phyloP scores from a whole-genome alignment of 2,329 filamentous ascomycete species.

The Zymoseptoria ardabiliae region DNA sequence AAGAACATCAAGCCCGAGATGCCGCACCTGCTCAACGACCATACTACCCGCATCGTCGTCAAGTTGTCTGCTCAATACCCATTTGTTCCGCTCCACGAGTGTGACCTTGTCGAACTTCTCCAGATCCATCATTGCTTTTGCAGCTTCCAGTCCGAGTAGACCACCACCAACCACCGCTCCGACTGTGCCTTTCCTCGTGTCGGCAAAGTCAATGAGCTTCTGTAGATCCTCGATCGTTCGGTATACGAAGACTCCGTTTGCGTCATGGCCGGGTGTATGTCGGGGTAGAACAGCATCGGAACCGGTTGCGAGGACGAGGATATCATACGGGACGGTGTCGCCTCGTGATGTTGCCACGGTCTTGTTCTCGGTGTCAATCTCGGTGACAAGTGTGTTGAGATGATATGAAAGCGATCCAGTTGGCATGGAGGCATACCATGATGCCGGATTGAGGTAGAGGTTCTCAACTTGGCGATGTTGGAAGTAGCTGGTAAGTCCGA shows the following conservation, averaged over 20 bases:
- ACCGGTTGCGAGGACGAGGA: constrained; percentile 76
- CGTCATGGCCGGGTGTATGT: constrained; percentile 69
- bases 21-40: constrained; percentile 72
- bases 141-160: constrained; percentile 77
- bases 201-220: constrained; percentile 66
- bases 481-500: constrained; percentile 84
- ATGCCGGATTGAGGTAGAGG: constrained; percentile 75
- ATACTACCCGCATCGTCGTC: constrained; percentile 73
- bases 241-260: constrained; percentile 81
- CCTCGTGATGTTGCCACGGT: constrained; percentile 64
- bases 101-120: constrained; percentile 66
- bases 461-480: constrained; percentile 78
- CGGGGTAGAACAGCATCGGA: constrained; percentile 71
- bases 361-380: constrained; percentile 58
- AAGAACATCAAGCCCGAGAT: constrained; percentile 73
- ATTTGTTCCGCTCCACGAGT: constrained; percentile 73
- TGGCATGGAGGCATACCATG: constrained; percentile 67
- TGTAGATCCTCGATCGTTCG: constrained; percentile 76
- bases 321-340: constrained; percentile 64
- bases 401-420: constrained; percentile 66
- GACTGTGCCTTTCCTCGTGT: constrained; percentile 56
- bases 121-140: constrained; percentile 85
- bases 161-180: constrained; percentile 79
- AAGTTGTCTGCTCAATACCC: constrained; percentile 75
- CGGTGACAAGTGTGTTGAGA: constrained; percentile 65